These are phyloP conservation scores for Yamadazyma paraphyllophila DNA, from an alignment of 805 yeast genomes.

Conservation along the genomic window DNA sequence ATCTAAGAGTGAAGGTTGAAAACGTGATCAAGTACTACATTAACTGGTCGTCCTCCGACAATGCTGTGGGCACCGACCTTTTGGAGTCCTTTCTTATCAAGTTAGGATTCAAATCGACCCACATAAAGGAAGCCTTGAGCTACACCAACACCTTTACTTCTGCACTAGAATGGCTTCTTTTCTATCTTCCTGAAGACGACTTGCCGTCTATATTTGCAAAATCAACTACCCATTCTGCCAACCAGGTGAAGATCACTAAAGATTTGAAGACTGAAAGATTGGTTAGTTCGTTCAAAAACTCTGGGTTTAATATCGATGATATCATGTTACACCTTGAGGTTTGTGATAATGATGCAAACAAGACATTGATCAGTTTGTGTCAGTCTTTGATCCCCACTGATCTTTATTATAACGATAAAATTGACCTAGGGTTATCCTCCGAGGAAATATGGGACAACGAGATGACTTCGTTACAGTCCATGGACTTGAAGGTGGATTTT, in stretches of 20 bases:
- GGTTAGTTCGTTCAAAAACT: slow-evolving; percentile 54
- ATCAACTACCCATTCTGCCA: slow-evolving; percentile 54
- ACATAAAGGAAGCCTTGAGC: slow-evolving; percentile 67
- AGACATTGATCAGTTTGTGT: slow-evolving; percentile 48
- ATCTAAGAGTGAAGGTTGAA: slow-evolving; percentile 63
- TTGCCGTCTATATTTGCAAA: slow-evolving; percentile 66
- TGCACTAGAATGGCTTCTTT: slow-evolving; percentile 72
- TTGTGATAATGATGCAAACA: slow-evolving; percentile 49
- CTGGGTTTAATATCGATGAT: slow-evolving; percentile 71
- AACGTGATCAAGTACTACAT: slow-evolving; percentile 55
- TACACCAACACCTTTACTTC: slow-evolving; percentile 52
- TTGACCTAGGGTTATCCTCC: slow-evolving; percentile 18
- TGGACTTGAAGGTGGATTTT: slow-evolving; percentile 11
- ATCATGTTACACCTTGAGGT: slow-evolving; percentile 41
- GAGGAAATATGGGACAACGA: slow-evolving; percentile 13
- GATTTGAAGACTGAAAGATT: slow-evolving; percentile 56
- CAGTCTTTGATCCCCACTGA: slow-evolving; percentile 21
- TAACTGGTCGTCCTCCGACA: slow-evolving; percentile 45
- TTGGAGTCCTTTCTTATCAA: slow-evolving; percentile 12
- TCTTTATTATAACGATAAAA: slow-evolving; percentile 9
- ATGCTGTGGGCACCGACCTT: slow-evolving; percentile 1
- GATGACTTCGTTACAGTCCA: slow-evolving; percentile 9
- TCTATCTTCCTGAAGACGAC: slow-evolving; percentile 94
- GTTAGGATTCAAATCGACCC: slow-evolving; percentile 69
- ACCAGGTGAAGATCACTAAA: slow-evolving; percentile 55